A percentile compares a stretch with the other conserved stretches of the same genome.
phyloP scores from a whole-genome alignment of 2,329 filamentous ascomycete species.

The Sporothrix euskadiensis region DNA sequence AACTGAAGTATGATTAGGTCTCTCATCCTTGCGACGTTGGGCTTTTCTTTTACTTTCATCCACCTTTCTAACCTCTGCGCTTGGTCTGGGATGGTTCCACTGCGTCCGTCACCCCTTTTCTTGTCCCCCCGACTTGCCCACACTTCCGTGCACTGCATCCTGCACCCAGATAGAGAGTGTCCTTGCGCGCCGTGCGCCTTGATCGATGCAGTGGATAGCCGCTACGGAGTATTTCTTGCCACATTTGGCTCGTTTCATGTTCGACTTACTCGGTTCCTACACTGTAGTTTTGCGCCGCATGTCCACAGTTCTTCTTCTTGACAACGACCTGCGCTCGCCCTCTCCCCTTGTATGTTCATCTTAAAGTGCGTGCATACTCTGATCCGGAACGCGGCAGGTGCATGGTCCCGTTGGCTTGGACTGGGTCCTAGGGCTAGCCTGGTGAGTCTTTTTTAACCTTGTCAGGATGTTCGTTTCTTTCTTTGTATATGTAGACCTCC shows the following conservation, averaged over 20 bases:
- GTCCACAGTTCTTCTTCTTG: neutral
- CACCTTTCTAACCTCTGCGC: neutral
- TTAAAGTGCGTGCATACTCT: conserved; percentile 4
- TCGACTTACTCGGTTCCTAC: neutral
- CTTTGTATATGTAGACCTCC: neutral
- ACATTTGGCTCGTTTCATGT: neutral
- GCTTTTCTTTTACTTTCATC: too few species aligned
- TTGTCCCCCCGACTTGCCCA: neutral
- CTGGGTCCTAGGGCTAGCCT: neutral
- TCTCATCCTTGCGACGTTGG: too few species aligned
- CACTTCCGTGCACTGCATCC: neutral
- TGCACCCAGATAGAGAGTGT: neutral
- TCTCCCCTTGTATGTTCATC: neutral
- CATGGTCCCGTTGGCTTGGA: conserved; percentile 18
- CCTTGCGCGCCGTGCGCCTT: neutral
- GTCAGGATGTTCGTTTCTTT: neutral
- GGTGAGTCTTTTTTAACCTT: conserved; percentile 7
- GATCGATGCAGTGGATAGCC: neutral
- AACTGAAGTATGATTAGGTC: neutral
- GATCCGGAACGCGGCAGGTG: conserved; percentile 15
- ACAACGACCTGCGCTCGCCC: neutral
- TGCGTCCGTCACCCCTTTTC: neutral
- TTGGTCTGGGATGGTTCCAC: neutral
- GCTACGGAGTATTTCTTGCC: neutral
- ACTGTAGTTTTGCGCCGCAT: neutral